Evolutionary conservation across 2,329 filamentous ascomycete species (phyloP).

Genomic region (Penicillium corylophilum): DNA sequence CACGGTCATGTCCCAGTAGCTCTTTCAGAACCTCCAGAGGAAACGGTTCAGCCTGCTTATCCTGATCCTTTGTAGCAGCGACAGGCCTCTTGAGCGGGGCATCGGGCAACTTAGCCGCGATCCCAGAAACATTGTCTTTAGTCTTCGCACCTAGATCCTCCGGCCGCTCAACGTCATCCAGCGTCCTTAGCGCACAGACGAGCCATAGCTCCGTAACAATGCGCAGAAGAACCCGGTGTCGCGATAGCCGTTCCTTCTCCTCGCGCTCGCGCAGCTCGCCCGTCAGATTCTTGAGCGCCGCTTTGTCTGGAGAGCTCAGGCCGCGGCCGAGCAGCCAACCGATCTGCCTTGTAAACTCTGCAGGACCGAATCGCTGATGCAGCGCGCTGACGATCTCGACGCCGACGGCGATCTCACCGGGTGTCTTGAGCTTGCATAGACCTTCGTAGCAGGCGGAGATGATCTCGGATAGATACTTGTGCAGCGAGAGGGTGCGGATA

Average conservation of each 20-base stretch:
- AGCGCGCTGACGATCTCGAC: constrained; percentile 93
- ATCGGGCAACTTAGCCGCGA: constrained; percentile 49
- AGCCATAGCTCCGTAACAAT: constrained; percentile 97
- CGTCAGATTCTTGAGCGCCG: constrained; percentile 72
- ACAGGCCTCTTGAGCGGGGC: constrained; percentile 60
- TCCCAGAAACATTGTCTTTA: constrained; percentile 51
- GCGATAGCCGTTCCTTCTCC: constrained; percentile 85
- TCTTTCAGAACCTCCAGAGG: constrained; percentile 98
- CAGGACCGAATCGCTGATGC: constrained; percentile 88
- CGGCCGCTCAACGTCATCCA: constrained; percentile 67
- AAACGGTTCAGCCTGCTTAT: constrained; percentile 79
- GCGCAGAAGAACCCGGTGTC: constrained; percentile 81
- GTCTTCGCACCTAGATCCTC: constrained; percentile 58
- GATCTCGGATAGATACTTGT: constrained; percentile 96
- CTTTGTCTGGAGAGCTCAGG: constrained; percentile 85
- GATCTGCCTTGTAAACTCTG: constrained; percentile 86
- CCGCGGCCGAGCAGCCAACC: constrained; percentile 91
- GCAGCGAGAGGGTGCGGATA: constrained; percentile 82
- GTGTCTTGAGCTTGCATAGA: constrained; percentile 84
- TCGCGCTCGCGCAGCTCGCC: constrained; percentile 87
- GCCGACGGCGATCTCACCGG: constrained; percentile 86
- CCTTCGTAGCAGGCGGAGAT: constrained; percentile 95
- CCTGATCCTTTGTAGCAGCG: constrained; percentile 57
- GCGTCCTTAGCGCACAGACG: constrained; percentile 78
- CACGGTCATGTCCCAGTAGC: constrained; percentile 85